Evolutionary conservation across 768 basidiomycete genomes (phyloP), one percentile per base, ranked within the genome.

Genomic region (Auricularia auricula-judae): DNA sequence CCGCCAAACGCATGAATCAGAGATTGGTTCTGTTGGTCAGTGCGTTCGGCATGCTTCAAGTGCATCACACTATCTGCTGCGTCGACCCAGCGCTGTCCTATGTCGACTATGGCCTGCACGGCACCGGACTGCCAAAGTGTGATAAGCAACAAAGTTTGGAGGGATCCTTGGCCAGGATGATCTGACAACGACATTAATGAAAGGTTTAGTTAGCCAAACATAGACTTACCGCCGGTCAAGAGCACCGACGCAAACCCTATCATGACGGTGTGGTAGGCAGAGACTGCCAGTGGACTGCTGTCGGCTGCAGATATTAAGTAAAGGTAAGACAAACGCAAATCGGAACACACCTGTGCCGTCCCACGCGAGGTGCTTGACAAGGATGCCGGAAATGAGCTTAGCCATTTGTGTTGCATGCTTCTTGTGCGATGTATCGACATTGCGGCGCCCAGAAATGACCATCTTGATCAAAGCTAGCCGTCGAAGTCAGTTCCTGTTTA

Each of bases 81-180:
- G 3, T 75, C 67, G 58, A 84, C 78, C 69, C 90, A 84, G 34
- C 71, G 71, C 18, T 74, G 75, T 69, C 84, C 87, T 47, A 88
- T 78, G 51, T 76, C 72, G 66, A 89, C 78, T n/a, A 90, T 77
- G 3, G 82, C 80, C 60, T 87, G 82, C 43, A 96, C 72, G 0
- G 95, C 95, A 12, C 85, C 87, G 3, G 77, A 77, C 39, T 84
- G 81, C 67, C 87, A 83, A 70, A 98, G 89, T 0, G 86, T 82
- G 61, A 84, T 78, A 35, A 98, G 80, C 10, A 96, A 80, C 43
- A 93, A 85, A 0, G 93, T 94, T 71, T 98, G 89, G 5, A 98
- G 73, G 8, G 84, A 85, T 63, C 84, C 87, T 64, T 85, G 83
- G 36, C 84, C 77, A 0, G 89, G 83, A 14, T 92, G 88, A 64